These are phyloP conservation scores for Saccharomycopsis fodiens DNA, from an alignment of 805 yeast species.

Conservation along the genomic window DNA sequence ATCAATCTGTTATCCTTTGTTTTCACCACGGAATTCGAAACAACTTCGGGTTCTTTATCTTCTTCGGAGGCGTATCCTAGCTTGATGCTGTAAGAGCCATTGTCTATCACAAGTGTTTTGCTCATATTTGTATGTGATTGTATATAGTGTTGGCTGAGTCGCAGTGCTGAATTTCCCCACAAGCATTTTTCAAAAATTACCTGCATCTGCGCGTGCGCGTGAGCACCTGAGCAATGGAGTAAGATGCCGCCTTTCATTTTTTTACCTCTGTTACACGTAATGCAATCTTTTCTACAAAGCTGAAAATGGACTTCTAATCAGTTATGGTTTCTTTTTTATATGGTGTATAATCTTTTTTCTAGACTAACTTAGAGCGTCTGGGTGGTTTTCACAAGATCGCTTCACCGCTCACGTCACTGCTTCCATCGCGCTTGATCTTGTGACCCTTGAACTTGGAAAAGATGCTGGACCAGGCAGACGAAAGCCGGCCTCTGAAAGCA, in stretches of 20 bases:
- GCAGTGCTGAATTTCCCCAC: background rate
- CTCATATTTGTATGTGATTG: conserved; percentile 15
- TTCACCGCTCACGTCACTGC: background rate
- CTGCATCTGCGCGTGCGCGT: no score
- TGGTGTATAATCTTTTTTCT: no score
- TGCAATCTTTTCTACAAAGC: background rate
- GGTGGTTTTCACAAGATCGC: no score
- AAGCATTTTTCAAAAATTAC: no score
- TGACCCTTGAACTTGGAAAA: background rate
- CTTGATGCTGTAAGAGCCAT: conserved; percentile 82
- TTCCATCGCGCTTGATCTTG: background rate
- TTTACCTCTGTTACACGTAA: no score
- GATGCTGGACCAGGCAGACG: background rate
- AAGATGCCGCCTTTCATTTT: no score
- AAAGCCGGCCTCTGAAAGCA: no score
- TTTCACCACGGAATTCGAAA: conserved; percentile 64
- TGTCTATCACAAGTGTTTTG: conserved; percentile 60
- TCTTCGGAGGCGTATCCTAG: conserved; percentile 42
- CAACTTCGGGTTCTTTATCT: conserved; percentile 35
- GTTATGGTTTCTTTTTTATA: no score
- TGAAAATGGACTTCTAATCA: background rate
- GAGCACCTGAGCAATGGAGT: no score
- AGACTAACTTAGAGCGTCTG: no score
- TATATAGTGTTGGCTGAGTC: background rate
- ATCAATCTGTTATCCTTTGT: conserved; percentile 69